Evolutionary conservation across 805 yeast genomes (phyloP), one percentile per base, ranked within the genome.

Genomic region (Blastobotrys terrestris): DNA sequence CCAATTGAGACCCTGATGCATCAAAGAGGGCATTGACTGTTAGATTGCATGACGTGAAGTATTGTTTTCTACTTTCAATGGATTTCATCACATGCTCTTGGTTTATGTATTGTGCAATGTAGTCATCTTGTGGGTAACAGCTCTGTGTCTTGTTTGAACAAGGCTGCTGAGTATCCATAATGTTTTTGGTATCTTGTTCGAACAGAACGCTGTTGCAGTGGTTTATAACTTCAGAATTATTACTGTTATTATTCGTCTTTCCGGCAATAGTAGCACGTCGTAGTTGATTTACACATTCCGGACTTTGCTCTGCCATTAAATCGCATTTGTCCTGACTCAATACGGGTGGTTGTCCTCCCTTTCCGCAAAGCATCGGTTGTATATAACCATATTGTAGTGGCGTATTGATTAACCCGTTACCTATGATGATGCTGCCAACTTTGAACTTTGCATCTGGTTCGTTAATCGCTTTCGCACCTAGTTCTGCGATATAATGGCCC

Each of bases 361-460:
- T 67, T 49, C 95, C 91, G 70, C 98, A 92, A 2, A 95, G 95
- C 97, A 92, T 91, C 58, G 95, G 95, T 68, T 85, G 81, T 65
- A 88, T 90, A 68, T 82, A 82, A 54, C 78, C 78, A 63, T 84
- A 83, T 74, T 90, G 97, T 44, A 79, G 76, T 55, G 85, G 73
- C 2, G 95, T 85, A 67, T 89, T 95, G 39, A 96, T 88, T 60
- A 91, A 80, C 49, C 98, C 97, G 67, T 91, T 91, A 56, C 97
- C 98, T 63, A 91, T 91, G 66, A 91, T 65, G 16, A 91, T 83
- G 2, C 96, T 87, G 8, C 85, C 72, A 59, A 90, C 75, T 62
- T 87, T 80, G 64, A 84, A 83, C 18, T 77, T 70, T 53, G 81
- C 72, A 60, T 73, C 77, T n/a, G 51, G 66, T 59, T 64, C 77